Conservation (phyloP, 225 moss, liverwort and hornwort species). For the Physcomitrium patens region DNA sequence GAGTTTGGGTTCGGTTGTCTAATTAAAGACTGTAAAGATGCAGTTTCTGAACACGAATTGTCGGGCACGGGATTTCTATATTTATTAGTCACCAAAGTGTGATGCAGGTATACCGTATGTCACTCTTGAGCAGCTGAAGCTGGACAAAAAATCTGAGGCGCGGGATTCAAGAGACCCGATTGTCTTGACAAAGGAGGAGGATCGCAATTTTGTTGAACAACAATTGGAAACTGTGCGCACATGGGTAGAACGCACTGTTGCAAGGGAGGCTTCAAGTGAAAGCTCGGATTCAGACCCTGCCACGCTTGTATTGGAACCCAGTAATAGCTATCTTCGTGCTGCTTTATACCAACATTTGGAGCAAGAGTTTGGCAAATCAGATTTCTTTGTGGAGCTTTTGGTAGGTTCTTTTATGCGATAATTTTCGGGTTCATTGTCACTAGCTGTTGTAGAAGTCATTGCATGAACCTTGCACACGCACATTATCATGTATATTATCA, state of each 20-base stretch:
- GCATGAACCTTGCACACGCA: slow-evolving; percentile 5
- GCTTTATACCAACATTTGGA: slow-evolving; percentile 64
- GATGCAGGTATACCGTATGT: slow-evolving; percentile 63
- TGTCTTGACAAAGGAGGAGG: slow-evolving; percentile 53
- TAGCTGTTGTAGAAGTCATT: slow-evolving; percentile 19
- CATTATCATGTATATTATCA: no score
- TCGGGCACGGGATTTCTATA: slow-evolving; percentile 12
- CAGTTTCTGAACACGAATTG: not conserved
- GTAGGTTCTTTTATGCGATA: slow-evolving; percentile 33
- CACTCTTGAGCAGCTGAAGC: slow-evolving; percentile 59
- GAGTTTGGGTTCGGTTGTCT: not conserved
- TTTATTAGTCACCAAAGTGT: slow-evolving; percentile 22
- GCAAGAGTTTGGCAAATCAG: slow-evolving; percentile 62
- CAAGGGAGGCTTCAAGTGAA: slow-evolving; percentile 34
- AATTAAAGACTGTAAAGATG: slow-evolving; percentile 11
- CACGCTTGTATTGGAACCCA: slow-evolving; percentile 56
- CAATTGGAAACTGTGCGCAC: slow-evolving; percentile 61
- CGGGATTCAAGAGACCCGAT: slow-evolving; percentile 53
- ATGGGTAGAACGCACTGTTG: slow-evolving; percentile 48
- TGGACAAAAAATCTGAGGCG: slow-evolving; percentile 45
- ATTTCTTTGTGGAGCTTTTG: slow-evolving; percentile 57
- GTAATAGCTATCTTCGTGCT: slow-evolving; percentile 64
- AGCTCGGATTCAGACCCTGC: slow-evolving; percentile 26
- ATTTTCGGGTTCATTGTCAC: slow-evolving; percentile 10
- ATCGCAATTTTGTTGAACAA: slow-evolving; percentile 56